Base-by-base conservation (phyloP, 768 basidiomycete genomes). In the Austroboletus eburneus region DNA sequence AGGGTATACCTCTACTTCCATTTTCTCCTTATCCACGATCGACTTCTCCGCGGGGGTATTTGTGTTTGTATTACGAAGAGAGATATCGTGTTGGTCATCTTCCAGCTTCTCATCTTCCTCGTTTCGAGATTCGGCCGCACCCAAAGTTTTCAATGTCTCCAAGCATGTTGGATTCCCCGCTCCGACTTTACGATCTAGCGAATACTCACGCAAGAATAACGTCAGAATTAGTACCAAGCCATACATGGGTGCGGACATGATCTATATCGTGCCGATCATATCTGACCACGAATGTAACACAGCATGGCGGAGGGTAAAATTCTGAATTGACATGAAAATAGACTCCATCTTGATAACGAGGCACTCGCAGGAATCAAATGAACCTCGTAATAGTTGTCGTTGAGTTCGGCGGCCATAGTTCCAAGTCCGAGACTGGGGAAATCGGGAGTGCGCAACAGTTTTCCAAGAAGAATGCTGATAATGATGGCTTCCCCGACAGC, bases 401-500 rank as follows among this genome's bases (percentile, higher is more conserved):
- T 77, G 9, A 83, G 65, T 16, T 65, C 68, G 2, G 72, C 63
- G 7, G 70, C 58, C 10, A 73, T 69, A 0, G 72, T 74, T 45
- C 75, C 68, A 9, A 57, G 30, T 24, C 53, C 50, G 6, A 70
- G 55, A 18, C 39, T 46, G 12, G 43, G 30, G 14, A 70, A 51
- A 23, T 65, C 62, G 2, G 69, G 62, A 20, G 78, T 71, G 0
- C 39, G 36, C 0, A 46, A 42, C 1, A 77, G 63, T 37, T 68
- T 65, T 27, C 44, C 54, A 17, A 57, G 59, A 35, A 75, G 60
- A 13, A 85, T 76, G 45, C 77, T 81, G 1, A 80, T 65, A 48
- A 81, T 84, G 49, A 90, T 81, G 3, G 82, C 79, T 55, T 88
- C 82, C 17, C 87, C 85, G 35, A 87, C 58, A 0, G 88, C 74